A percentile compares a stretch with the other conserved stretches of the same genome.
Conservation (phyloP, 257 asterid genomes). For the Buddleja alternifolia region DNA sequence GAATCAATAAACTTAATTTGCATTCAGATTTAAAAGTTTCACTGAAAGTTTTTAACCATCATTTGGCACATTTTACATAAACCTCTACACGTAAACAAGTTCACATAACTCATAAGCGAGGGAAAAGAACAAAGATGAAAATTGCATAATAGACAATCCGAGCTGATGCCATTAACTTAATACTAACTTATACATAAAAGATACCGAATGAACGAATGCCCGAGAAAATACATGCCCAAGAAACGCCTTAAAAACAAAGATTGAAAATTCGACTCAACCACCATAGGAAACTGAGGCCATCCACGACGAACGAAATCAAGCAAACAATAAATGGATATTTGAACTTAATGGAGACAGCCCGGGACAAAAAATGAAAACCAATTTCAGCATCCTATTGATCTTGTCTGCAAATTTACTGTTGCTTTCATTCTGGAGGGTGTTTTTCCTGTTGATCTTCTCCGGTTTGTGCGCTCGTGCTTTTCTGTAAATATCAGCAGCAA, state of each 20-base stretch:
- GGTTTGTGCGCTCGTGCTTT: constrained; percentile 32
- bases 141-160: no score
- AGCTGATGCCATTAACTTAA: no score
- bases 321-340: not conserved
- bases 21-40: no score
- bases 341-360: not conserved
- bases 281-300: constrained; percentile 11
- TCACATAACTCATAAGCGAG: no score
- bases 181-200: constrained; percentile 22
- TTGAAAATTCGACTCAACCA: constrained; percentile 27
- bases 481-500: constrained; percentile 40
- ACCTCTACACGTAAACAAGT: no score
- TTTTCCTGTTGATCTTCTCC: constrained; percentile 51
- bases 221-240: no score
- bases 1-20: no score
- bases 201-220: no score
- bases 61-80: no score
- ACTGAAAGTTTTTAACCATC: no score
- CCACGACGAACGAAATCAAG: not conserved
- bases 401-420: constrained; percentile 39
- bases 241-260: no score
- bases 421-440: constrained; percentile 68
- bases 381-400: not conserved
- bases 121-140: no score
- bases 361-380: not conserved